Base-by-base conservation (phyloP, 352 stramenopile genomes). In the Globisporangium paroecandrum region DNA sequence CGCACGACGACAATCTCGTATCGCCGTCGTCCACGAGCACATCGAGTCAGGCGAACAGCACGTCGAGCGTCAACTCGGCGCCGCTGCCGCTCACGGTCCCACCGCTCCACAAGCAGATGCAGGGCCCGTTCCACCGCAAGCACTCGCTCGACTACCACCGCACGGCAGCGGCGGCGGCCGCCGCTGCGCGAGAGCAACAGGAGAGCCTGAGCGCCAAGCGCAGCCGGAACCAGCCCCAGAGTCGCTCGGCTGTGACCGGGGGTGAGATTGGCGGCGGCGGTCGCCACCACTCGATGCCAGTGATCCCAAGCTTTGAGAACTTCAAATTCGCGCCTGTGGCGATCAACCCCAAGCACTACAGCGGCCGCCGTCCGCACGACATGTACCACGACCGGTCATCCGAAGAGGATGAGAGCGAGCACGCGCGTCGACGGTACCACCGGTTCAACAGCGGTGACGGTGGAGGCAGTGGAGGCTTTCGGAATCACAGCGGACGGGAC, bases 11-110 rank as follows among this genome's bases (percentile, higher is more conserved):
- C 32, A 73, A 79, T 15, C 69, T 92, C 27, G 71, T 92, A 10
- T 92, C 84, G 12, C 84, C 84, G 25, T 89, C 82, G 20, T 87
- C 79, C 1, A 81, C 73, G 15, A 89, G 82, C 49, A 78, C 74
- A 13, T 81, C 71, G 66, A 90, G 81, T 66, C 65, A 77, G 3
- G 68, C 62, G 6, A 53, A 47, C 15, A 86, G 68, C 18, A 68
- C 73, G 10, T 67, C 49, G 32, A 85, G 72, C 59, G 74, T 68
- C 22, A 68, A 64, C 22, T 82, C 77, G 13, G 77, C 80, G 3
- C 74, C 81, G 15, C 62, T 72, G 47, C 65, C 62, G 9, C 47
- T 70, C 24, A 72, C 64, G 7, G 34, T 32, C 3, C 49, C 51
- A 5, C 64, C 58, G 27, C 24, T 75, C 22, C 38, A 73, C 57